Base-by-base conservation (phyloP, 805 yeast genomes). In the Candida cerambycidarum region DNA sequence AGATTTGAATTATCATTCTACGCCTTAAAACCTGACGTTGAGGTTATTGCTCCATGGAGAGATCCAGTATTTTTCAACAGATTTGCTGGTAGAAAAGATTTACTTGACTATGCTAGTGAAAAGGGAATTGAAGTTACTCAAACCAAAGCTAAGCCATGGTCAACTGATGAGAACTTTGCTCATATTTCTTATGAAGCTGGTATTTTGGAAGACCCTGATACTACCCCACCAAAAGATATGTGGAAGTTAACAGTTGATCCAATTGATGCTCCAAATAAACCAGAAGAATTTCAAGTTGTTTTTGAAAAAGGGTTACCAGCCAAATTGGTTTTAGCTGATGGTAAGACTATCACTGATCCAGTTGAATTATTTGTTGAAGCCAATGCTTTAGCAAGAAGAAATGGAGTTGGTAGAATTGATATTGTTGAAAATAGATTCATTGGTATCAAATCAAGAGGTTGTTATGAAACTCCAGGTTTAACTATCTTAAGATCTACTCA, bases 111-210 rank as follows among this genome's bases (percentile, higher is more conserved):
- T 65, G 96, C 99, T 51, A 93, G 86, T 43, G 79, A 79, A 56
- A 93, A 93, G 79, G 80, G 78, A 57, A 93, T 93, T 55, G 96
- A 95, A 51, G 99, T 93, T 45, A 76, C 95, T 38, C 99, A 93
- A 76, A 93, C 99, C 55, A 89, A 89, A 71, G 89, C 98, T 53
- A 93, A 93, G 77, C 99, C 99, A 57, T 93, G 99, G 99, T 90
- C 98, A 28, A 93, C 99, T 45, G 99, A 93, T 67, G 99, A 93
- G 76, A 93, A 93, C 80, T 75, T 92, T 82, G 99, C 98, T 36
- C 99, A 93, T 72, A 93, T 93, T 67, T 92, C 98, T 30, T 93
- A 87, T 67, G 99, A 93, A 78, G 99, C 99, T 52, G 99, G 99
- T 72, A 93, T 93, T 56, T 81, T 93, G 61, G 99, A 93, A 75